Conservation (phyloP, 495 filamentous ascomycete species). For the Bacidia gigantensis region DNA sequence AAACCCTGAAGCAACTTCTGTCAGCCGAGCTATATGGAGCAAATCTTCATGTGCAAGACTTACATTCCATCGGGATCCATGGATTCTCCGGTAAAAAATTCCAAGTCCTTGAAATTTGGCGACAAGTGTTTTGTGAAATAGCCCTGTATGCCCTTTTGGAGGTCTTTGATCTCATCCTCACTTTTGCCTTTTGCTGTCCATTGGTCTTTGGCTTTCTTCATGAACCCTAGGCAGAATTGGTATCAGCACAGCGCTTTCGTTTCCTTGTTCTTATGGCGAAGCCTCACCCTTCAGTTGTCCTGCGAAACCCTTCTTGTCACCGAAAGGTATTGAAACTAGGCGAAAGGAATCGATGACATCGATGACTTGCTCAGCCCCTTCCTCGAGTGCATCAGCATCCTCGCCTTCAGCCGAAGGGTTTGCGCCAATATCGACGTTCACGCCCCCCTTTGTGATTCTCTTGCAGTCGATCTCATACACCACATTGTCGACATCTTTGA, state of each 20-base stretch:
- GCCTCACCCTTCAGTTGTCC: slow-evolving; percentile 64
- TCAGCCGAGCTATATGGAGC: slow-evolving; percentile 18
- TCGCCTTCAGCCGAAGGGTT: slow-evolving; percentile 87
- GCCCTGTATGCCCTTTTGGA: slow-evolving; percentile 55
- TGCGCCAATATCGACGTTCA: slow-evolving; percentile 68
- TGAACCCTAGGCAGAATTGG: slow-evolving; percentile 48
- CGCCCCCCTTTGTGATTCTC: slow-evolving; percentile 63
- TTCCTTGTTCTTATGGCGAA: background rate
- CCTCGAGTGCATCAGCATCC: slow-evolving; percentile 48
- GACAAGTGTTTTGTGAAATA: slow-evolving; percentile 71
- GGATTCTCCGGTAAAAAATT: slow-evolving; percentile 81
- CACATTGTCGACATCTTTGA: slow-evolving; percentile 59
- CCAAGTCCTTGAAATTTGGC: slow-evolving; percentile 82
- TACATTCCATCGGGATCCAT: slow-evolving; percentile 91
- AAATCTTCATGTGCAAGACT: slow-evolving; percentile 1
- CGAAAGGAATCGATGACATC: slow-evolving; percentile 91
- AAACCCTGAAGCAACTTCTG: slow-evolving; percentile 43
- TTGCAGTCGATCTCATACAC: slow-evolving; percentile 81
- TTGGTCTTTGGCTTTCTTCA: slow-evolving; percentile 67
- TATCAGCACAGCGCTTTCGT: background rate
- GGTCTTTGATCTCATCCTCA: slow-evolving; percentile 52
- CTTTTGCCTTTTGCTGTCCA: slow-evolving; percentile 48
- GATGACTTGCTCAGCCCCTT: slow-evolving; percentile 64
- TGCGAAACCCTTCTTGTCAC: slow-evolving; percentile 60
- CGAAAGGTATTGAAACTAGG: slow-evolving; percentile 55